Conservation (phyloP, 2,329 filamentous ascomycete genomes). For the Sordariomycetes sp. region DNA sequence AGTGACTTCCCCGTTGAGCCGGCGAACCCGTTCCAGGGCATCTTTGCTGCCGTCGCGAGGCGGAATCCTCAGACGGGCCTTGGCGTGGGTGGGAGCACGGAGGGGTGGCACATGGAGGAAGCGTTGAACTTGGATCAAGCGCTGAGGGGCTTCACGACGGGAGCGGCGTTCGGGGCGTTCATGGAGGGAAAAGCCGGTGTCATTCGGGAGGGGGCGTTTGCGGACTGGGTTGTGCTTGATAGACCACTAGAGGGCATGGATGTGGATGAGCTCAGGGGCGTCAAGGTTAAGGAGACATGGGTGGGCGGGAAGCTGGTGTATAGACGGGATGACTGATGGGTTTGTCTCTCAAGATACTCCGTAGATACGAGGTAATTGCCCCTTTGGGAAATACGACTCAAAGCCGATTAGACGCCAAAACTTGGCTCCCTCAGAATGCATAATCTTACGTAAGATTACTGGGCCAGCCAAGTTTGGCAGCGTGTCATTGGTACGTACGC, state of each 20-base stretch:
- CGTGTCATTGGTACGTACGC: not conserved
- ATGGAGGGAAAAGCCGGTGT: conserved; percentile 44
- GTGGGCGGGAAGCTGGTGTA: conserved; percentile 44
- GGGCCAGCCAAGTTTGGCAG: not conserved
- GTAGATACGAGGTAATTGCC: not conserved
- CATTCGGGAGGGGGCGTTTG: conserved; percentile 46
- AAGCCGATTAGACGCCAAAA: not conserved
- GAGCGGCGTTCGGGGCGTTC: conserved; percentile 45
- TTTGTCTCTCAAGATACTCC: no score
- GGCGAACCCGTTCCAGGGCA: conserved; percentile 51
- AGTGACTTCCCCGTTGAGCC: conserved; percentile 64
- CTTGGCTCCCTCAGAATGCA: not conserved
- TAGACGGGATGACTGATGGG: not conserved
- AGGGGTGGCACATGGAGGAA: conserved; percentile 48
- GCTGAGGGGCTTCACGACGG: conserved; percentile 46
- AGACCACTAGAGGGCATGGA: conserved; percentile 34
- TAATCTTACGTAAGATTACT: not conserved
- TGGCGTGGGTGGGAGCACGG: conserved; percentile 28
- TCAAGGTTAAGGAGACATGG: conserved; percentile 55
- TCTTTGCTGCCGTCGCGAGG: conserved; percentile 54
- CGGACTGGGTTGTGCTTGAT: conserved; percentile 61
- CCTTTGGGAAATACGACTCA: no score
- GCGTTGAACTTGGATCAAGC: conserved; percentile 45
- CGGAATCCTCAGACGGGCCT: conserved; percentile 42
- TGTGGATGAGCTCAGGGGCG: conserved; percentile 35